Evolutionary conservation across 1,139 yeast species (phyloP).

Genomic region (Debaryomyces subglobosus): DNA sequence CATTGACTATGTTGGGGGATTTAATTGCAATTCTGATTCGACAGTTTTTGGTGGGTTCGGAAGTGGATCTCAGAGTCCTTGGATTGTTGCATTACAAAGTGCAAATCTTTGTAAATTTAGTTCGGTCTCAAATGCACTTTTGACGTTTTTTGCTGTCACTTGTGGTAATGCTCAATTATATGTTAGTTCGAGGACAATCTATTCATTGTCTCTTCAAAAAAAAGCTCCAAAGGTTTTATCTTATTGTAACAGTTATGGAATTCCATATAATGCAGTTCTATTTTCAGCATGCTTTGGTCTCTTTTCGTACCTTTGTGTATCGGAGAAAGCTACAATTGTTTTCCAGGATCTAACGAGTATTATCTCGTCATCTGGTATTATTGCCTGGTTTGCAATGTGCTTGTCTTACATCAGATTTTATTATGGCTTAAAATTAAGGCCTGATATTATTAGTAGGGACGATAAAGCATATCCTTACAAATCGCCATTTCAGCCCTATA

Average conservation of each 20-base stretch:
- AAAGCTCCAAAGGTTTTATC: constrained; percentile 67
- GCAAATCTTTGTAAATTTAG: constrained; percentile 68
- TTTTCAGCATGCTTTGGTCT: constrained; percentile 63
- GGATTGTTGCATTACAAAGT: constrained; percentile 77
- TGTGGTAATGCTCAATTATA: constrained; percentile 79
- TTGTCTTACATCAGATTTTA: constrained; percentile 71
- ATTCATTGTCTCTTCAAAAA: constrained; percentile 71
- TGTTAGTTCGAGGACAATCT: constrained; percentile 77
- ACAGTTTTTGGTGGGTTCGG: constrained; percentile 51
- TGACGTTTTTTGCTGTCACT: constrained; percentile 74
- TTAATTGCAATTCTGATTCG: constrained; percentile 36
- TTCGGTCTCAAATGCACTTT: constrained; percentile 63
- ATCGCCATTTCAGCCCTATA: constrained; percentile 77
- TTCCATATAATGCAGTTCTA: constrained; percentile 72
- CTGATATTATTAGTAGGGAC: constrained; percentile 64
- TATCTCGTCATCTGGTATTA: constrained; percentile 69
- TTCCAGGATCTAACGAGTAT: constrained; percentile 67
- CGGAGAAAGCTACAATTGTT: constrained; percentile 61
- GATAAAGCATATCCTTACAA: constrained; percentile 74
- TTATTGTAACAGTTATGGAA: constrained; percentile 64
- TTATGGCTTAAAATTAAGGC: constrained; percentile 65
- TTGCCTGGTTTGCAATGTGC: constrained; percentile 85
- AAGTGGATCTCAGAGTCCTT: constrained; percentile 72
- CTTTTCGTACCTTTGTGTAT: constrained; percentile 61
- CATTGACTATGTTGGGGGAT: constrained; percentile 44